Conservation (phyloP, 306 rosid species). For the Acacia acuminata region DNA sequence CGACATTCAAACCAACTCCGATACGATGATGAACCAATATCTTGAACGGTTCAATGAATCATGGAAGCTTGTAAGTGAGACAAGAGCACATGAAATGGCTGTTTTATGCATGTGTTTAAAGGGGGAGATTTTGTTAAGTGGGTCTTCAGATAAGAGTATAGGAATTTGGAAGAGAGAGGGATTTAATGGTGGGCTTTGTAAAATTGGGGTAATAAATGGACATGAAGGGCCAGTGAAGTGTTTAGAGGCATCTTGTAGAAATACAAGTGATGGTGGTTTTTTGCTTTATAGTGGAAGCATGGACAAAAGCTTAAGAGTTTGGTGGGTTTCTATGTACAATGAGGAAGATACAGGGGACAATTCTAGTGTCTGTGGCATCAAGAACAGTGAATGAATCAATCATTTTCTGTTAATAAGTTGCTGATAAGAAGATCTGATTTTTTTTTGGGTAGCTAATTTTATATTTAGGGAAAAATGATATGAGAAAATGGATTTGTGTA, state of each 20-base stretch:
- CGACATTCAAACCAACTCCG: background rate
- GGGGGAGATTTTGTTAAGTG: constrained; percentile 70
- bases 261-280: constrained; percentile 66
- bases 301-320: constrained; percentile 83
- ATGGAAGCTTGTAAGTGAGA: constrained; percentile 67
- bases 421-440: background rate
- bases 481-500: background rate
- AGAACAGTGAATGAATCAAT: background rate
- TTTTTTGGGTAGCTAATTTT: background rate
- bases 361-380: background rate
- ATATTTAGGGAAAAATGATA: background rate
- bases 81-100: constrained; percentile 74
- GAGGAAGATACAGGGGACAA: constrained; percentile 19
- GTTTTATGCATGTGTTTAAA: constrained; percentile 69
- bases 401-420: background rate
- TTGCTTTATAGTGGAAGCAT: constrained; percentile 80
- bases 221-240: constrained; percentile 95
- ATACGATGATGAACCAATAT: background rate
- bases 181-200: constrained; percentile 60
- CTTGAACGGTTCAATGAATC: background rate
- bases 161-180: constrained; percentile 80
- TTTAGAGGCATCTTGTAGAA: constrained; percentile 62
- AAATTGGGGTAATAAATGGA: constrained; percentile 62
- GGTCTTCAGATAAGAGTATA: constrained; percentile 84
- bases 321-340: constrained; percentile 79